Conservation (phyloP, 2,329 filamentous ascomycete species). For the Aspergillus udagawae region DNA sequence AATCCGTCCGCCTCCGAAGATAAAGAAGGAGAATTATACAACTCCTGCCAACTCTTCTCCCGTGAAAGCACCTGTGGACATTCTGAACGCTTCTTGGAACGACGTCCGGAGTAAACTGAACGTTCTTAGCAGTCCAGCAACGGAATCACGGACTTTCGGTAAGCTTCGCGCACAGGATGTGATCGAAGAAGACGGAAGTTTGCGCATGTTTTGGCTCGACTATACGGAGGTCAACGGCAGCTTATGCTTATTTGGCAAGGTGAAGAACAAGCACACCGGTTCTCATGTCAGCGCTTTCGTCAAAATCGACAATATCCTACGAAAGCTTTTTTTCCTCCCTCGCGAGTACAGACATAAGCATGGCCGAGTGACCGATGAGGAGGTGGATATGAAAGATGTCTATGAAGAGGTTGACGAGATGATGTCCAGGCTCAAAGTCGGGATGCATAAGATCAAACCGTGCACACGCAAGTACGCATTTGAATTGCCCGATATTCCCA, state of each 20-base stretch:
- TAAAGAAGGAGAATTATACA: slow-evolving; percentile 65
- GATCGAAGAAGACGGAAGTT: slow-evolving; percentile 87
- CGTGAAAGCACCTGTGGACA: slow-evolving; percentile 53
- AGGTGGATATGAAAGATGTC: slow-evolving; percentile 82
- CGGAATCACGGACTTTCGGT: slow-evolving; percentile 61
- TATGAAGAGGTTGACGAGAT: slow-evolving; percentile 83
- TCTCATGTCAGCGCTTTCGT: slow-evolving; percentile 87
- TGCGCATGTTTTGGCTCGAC: slow-evolving; percentile 96
- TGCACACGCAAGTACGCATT: slow-evolving; percentile 93
- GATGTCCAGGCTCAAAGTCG: slow-evolving; percentile 82
- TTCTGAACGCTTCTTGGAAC: slow-evolving; percentile 83
- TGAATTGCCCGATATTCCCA: slow-evolving; percentile 80
- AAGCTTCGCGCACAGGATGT: slow-evolving; percentile 81
- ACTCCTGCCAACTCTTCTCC: slow-evolving; percentile 76
- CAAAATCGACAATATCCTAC: slow-evolving; percentile 89
- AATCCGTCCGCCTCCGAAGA: slow-evolving; percentile 70
- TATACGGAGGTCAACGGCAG: slow-evolving; percentile 90
- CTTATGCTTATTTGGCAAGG: slow-evolving; percentile 92
- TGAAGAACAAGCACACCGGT: slow-evolving; percentile 78
- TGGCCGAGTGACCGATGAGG: slow-evolving; percentile 68
- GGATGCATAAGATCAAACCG: slow-evolving; percentile 89
- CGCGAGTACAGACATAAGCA: slow-evolving; percentile 59
- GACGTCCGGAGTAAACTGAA: slow-evolving; percentile 81
- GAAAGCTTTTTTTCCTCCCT: slow-evolving; percentile 90
- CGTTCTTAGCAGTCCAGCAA: slow-evolving; percentile 68